Conservation (phyloP, 108 stramenopile genomes). For the Fistulifera pelliculosa region DNA sequence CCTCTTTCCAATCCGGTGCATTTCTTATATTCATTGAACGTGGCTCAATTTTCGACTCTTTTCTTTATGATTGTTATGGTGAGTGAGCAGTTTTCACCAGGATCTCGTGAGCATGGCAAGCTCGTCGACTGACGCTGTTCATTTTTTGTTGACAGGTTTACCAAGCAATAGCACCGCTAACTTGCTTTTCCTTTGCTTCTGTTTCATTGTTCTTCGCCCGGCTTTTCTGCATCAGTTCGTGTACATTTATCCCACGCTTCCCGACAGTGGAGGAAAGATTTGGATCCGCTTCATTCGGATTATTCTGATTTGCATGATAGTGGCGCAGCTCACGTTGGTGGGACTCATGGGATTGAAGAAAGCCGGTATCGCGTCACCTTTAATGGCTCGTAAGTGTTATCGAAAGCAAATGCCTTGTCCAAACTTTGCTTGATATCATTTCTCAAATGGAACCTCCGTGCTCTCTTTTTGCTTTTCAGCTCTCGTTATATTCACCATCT, state of each 20-base stretch:
- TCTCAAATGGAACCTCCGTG: no score
- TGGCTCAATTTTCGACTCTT: no score
- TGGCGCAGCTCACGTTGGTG: constrained; percentile 31
- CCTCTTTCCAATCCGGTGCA: background rate
- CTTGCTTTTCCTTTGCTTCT: constrained; percentile 32
- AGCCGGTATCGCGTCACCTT: constrained; percentile 11
- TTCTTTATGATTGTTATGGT: no score
- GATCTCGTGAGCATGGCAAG: no score
- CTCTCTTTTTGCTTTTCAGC: background rate
- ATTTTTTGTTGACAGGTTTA: constrained; percentile 12
- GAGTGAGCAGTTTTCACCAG: no score
- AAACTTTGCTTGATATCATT: no score
- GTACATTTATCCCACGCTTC: constrained; percentile 48
- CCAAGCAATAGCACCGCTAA: constrained; percentile 48
- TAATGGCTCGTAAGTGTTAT: constrained; percentile 13
- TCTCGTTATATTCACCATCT: constrained; percentile 17
- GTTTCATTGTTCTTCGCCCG: constrained; percentile 41
- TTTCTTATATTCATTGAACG: no score
- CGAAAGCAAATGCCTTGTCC: no score
- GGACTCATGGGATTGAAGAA: constrained; percentile 27
- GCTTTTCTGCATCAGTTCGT: constrained; percentile 57
- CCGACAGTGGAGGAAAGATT: constrained; percentile 61
- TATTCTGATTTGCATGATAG: constrained; percentile 27
- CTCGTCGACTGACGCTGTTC: no score
- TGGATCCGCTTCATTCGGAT: constrained; percentile 28